Conservation (phyloP, 2,329 filamentous ascomycete species). For the Aspergillus ochraceoroseus region DNA sequence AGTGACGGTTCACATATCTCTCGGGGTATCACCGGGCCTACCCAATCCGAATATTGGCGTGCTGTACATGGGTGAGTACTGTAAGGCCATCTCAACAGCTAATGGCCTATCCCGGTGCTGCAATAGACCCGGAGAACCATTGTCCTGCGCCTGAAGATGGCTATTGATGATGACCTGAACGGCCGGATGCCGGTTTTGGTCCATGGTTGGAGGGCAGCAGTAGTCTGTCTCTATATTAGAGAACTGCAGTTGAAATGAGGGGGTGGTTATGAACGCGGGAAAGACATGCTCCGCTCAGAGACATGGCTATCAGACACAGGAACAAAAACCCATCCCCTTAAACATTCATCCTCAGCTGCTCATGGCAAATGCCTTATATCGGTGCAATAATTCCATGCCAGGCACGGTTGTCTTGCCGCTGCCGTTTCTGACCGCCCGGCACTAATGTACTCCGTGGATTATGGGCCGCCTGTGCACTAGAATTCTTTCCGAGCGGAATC, state of each 20-base stretch:
- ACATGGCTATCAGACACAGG: conserved; percentile 31
- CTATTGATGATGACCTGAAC: conserved; percentile 43
- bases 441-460: conserved; percentile 20
- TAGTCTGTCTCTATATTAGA: conserved; percentile 22
- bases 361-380: conserved; percentile 12
- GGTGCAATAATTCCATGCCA: conserved; percentile 23
- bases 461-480: conserved; percentile 14
- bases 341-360: conserved; percentile 9
- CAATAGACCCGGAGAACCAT: conserved; percentile 26
- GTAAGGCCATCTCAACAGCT: conserved; percentile 46
- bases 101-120: conserved; percentile 36
- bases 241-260: conserved; percentile 22
- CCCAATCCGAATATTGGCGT: conserved; percentile 45
- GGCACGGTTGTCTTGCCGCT: conserved; percentile 24
- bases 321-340: conserved; percentile 16
- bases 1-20: conserved; percentile 20
- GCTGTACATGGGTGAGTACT: conserved; percentile 50
- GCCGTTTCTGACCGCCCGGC: conserved; percentile 27
- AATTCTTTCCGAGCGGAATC: conserved; percentile 20
- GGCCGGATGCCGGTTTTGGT: conserved; percentile 38
- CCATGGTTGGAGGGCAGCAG: conserved; percentile 34
- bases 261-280: conserved; percentile 18
- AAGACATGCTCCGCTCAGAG: conserved; percentile 30
- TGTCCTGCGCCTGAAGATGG: conserved; percentile 27
- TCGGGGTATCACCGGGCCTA: conserved; percentile 23